A percentile compares a stretch with the other conserved stretches of the same genome.
Evolutionary conservation across 2,329 filamentous ascomycete species (phyloP).

Genomic region (Cladosporium sp.): DNA sequence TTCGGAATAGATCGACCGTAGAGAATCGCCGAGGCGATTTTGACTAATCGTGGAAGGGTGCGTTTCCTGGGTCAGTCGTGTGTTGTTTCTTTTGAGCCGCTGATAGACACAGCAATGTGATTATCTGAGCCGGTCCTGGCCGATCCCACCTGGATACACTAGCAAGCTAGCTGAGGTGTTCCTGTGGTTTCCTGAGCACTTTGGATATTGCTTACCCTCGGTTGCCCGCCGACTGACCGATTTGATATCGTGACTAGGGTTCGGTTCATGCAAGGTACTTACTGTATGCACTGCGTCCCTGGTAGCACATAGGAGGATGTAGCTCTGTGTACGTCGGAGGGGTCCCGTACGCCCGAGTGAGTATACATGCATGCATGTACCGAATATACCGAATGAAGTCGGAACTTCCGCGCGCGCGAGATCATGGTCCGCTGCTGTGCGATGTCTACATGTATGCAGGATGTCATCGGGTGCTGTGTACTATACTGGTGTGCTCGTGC

Average conservation of each 20-base stretch:
- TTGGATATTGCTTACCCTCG: background rate
- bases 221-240: background rate
- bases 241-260: background rate
- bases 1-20: background rate
- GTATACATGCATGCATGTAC: background rate
- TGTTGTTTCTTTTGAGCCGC: background rate
- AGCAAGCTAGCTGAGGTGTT: no score
- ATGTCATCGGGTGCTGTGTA: background rate
- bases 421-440: background rate
- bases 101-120: background rate
- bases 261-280: background rate
- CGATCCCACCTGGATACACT: background rate
- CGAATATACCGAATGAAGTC: background rate
- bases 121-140: background rate
- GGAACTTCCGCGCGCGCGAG: conserved; percentile 7
- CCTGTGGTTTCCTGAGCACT: background rate
- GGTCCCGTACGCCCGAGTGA: conserved; percentile 3
- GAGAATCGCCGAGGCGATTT: background rate
- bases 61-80: background rate
- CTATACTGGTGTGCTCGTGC: background rate
- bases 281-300: background rate
- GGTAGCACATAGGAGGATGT: no score
- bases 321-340: conserved; percentile 4
- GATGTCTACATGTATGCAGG: background rate
- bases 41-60: no score